Conservation (phyloP, 495 filamentous ascomycete species). For the Aspergillus carlsbadensis region DNA sequence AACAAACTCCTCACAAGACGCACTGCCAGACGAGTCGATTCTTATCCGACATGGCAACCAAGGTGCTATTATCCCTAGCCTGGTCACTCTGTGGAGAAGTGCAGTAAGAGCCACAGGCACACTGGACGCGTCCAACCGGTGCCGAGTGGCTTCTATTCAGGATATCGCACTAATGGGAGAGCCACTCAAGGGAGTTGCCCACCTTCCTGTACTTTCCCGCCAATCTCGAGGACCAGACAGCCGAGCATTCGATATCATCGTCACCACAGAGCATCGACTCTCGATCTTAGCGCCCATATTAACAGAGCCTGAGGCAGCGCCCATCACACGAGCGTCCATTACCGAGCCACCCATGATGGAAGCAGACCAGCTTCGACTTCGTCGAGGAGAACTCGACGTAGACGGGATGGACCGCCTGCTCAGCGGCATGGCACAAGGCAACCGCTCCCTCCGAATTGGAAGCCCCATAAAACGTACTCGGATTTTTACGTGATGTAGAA, state of each 20-base stretch:
- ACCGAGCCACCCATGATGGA: constrained; percentile 26
- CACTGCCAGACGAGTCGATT: constrained; percentile 60
- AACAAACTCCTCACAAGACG: constrained; percentile 43
- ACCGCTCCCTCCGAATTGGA: constrained; percentile 32
- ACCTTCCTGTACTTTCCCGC: constrained; percentile 45
- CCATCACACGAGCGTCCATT: constrained; percentile 8
- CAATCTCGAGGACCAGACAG: constrained; percentile 38
- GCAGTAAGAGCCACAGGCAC: constrained; percentile 59
- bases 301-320: constrained; percentile 26
- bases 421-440: constrained; percentile 42
- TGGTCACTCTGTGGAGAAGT: constrained; percentile 67
- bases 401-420: constrained; percentile 53
- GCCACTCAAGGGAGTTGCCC: constrained; percentile 56
- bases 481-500: constrained; percentile 36
- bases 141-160: constrained; percentile 42
- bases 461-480: constrained; percentile 45
- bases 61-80: constrained; percentile 60
- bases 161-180: constrained; percentile 64
- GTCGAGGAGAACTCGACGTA: constrained; percentile 48
- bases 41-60: constrained; percentile 67
- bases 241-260: constrained; percentile 56
- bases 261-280: constrained; percentile 64
- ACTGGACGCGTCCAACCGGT: constrained; percentile 46
- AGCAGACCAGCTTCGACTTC: constrained; percentile 45
- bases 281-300: constrained; percentile 53